These are phyloP conservation scores for Penicillium soppii DNA, from an alignment of 495 filamentous ascomycete species.

Conservation along the genomic window DNA sequence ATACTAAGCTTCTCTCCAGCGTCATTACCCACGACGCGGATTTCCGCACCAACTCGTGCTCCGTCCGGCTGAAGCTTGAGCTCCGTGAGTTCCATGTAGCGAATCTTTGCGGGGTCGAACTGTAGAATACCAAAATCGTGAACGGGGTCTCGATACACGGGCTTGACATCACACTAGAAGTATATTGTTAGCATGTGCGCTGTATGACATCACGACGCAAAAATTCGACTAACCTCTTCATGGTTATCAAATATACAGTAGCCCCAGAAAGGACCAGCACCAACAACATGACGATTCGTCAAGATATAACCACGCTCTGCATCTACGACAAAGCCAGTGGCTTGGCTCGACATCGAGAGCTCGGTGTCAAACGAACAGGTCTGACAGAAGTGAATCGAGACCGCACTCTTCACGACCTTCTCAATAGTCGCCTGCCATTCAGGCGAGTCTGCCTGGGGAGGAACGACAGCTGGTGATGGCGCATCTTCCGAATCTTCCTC, in stretches of 20 bases:
- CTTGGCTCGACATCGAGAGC: slow-evolving; percentile 86
- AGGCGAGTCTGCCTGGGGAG: slow-evolving; percentile 73
- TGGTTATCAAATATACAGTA: slow-evolving; percentile 99
- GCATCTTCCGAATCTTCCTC: slow-evolving; percentile 48
- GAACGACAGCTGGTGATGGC: slow-evolving; percentile 36
- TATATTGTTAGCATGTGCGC: background rate
- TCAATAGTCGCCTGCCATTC: slow-evolving; percentile 98
- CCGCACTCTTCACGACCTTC: slow-evolving; percentile 85
- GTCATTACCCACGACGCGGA: slow-evolving; percentile 97
- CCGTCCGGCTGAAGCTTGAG: slow-evolving; percentile 84
- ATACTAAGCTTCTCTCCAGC: slow-evolving; percentile 99
- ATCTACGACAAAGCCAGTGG: slow-evolving; percentile 97
- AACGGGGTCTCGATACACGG: slow-evolving; percentile 97
- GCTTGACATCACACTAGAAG: slow-evolving; percentile 81
- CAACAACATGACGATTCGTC: slow-evolving; percentile 93
- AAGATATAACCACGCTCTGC: slow-evolving; percentile 89
- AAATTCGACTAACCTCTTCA: slow-evolving; percentile 58
- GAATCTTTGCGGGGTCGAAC: slow-evolving; percentile 92
- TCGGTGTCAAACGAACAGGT: slow-evolving; percentile 98
- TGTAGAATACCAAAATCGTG: slow-evolving; percentile 98
- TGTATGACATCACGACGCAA: background rate
- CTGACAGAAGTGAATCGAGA: slow-evolving; percentile 98
- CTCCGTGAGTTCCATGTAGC: slow-evolving; percentile 86
- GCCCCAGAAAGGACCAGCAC: slow-evolving; percentile 94
- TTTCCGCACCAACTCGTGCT: slow-evolving; percentile 86